Evolutionary conservation across 169 alveolate species (phyloP).

Genomic region (Cryptosporidium parvum): DNA sequence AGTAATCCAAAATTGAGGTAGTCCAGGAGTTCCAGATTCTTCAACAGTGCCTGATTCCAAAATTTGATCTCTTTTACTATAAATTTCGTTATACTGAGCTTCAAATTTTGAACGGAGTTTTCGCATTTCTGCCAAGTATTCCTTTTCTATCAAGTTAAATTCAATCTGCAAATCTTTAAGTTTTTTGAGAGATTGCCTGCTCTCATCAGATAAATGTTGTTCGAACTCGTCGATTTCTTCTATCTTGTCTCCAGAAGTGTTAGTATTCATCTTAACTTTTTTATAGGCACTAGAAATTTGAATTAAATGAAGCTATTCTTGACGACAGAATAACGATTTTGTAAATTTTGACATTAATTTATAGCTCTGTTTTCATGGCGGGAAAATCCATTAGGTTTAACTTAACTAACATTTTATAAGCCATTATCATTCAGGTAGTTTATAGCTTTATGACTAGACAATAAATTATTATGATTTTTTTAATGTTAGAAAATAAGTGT

Average conservation of each 20-base stretch:
- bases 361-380: neutral
- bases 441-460: too few relatives aligned
- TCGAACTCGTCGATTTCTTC: constrained; percentile 37
- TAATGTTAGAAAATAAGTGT: too few relatives aligned
- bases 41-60: constrained; percentile 19
- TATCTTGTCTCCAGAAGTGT: neutral
- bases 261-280: neutral
- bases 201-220: constrained; percentile 44
- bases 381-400: neutral
- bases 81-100: constrained; percentile 40
- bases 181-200: constrained; percentile 36
- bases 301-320: neutral
- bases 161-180: constrained; percentile 42
- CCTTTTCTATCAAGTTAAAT: constrained; percentile 41
- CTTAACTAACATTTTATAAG: neutral
- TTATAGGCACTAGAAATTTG: neutral
- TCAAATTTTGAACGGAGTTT: constrained; percentile 52
- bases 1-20: constrained; percentile 79
- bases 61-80: constrained; percentile 34
- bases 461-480: too few relatives aligned
- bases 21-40: constrained; percentile 71
- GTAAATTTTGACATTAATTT: constrained; percentile 5
- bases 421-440: too few relatives aligned
- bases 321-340: neutral
- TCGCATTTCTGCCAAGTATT: constrained; percentile 59